Percentiles rank a stretch among this genome's conserved stretches.
phyloP scores from a whole-genome alignment of 345 rosid species.

The Citrus inodora region DNA sequence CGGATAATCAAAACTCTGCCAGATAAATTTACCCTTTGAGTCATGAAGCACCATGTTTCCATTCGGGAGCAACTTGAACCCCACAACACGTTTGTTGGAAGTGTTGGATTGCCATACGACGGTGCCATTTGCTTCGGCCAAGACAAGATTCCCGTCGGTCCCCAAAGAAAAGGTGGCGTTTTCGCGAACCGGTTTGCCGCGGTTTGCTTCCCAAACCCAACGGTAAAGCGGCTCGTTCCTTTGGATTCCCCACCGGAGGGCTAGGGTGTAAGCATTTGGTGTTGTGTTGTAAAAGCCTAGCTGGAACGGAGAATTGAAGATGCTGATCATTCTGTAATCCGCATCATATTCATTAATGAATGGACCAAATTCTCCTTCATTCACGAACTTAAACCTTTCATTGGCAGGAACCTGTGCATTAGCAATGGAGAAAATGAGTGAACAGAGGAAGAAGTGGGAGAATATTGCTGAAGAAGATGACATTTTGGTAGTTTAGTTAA shows the following conservation, averaged over 20 bases:
- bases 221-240: conserved; percentile 36
- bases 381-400: conserved; percentile 30
- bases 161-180: conserved; percentile 54
- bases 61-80: conserved; percentile 34
- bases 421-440: conserved; percentile 18
- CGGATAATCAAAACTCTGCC: conserved; percentile 62
- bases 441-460: conserved; percentile 5
- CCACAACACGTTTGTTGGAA: conserved; percentile 47
- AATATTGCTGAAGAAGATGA: conserved; percentile 11
- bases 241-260: conserved; percentile 41
- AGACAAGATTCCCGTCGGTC: conserved; percentile 46
- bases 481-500: background rate
- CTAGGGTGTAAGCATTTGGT: conserved; percentile 57
- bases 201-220: conserved; percentile 77
- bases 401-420: conserved; percentile 41
- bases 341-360: conserved; percentile 36
- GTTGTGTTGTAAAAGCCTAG: conserved; percentile 66
- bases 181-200: conserved; percentile 59
- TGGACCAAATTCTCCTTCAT: conserved; percentile 42
- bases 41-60: conserved; percentile 59
- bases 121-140: conserved; percentile 51
- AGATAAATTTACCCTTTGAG: conserved; percentile 36
- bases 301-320: conserved; percentile 37
- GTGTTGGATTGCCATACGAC: conserved; percentile 64
- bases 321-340: conserved; percentile 23